phyloP scores from a whole-genome alignment of 106 monocot species.

The Hemerocallis citrina region DNA sequence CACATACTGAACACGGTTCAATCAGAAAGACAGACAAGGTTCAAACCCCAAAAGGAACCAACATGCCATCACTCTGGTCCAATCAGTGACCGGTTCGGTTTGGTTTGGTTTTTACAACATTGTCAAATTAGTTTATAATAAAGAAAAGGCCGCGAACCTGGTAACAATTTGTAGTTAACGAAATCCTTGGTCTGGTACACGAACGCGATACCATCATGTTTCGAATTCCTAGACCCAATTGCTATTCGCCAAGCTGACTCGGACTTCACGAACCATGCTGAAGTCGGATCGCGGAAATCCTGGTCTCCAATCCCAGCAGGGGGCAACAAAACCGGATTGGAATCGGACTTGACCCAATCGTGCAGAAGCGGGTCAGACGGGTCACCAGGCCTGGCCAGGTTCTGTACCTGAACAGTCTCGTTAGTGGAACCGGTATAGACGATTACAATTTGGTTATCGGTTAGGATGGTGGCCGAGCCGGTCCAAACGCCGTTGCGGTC shows the following conservation, averaged over 20 bases:
- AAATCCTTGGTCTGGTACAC: slow-evolving; percentile 52
- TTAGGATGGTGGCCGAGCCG: slow-evolving; percentile 41
- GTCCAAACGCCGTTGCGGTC: slow-evolving; percentile 39
- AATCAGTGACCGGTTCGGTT: too few relatives aligned
- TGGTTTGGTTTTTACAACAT: too few relatives aligned
- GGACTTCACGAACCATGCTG: slow-evolving; percentile 16
- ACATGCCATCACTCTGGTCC: too few relatives aligned
- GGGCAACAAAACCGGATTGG: slow-evolving; percentile 24
- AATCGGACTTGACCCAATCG: slow-evolving; percentile 17
- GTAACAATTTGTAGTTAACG: slow-evolving; percentile 31
- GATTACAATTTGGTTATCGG: slow-evolving; percentile 19
- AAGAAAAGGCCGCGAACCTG: too few relatives aligned
- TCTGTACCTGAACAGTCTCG: slow-evolving; percentile 24
- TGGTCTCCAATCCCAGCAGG: slow-evolving; percentile 11
- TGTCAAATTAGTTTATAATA: too few relatives aligned
- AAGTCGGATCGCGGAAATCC: slow-evolving; percentile 43
- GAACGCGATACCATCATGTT: slow-evolving; percentile 31
- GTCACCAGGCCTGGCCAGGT: slow-evolving; percentile 23
- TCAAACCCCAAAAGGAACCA: too few relatives aligned
- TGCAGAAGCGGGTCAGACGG: slow-evolving; percentile 18
- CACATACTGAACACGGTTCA: too few relatives aligned
- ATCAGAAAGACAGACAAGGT: too few relatives aligned
- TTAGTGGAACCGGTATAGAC: slow-evolving; percentile 34
- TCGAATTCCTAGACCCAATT: slow-evolving; percentile 43
- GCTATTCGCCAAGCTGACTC: slow-evolving; percentile 21